Evolutionary conservation across 345 rosid species (phyloP), one percentile per base, ranked within the genome.

Genomic region (Turritis glabra): DNA sequence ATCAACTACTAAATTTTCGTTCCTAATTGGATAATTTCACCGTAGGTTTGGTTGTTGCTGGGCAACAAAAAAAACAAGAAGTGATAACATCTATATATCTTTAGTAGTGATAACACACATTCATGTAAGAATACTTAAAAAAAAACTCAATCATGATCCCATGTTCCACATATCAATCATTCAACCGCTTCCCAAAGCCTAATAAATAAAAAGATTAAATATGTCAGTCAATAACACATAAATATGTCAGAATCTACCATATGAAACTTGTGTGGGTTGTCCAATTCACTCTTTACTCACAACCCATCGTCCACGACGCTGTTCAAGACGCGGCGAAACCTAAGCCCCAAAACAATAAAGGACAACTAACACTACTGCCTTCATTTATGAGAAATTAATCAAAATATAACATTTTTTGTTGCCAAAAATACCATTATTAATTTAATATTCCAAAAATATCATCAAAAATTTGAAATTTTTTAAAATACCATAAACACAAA

Each of bases 311-410:
- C 71, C 71, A 73, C 54, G 26, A 21, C 26, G 6, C 47, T 14
- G 40, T 32, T 72, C 11, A 22, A 43, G 64, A 73, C 55, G 71
- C 70, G 71, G 65, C 47, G 38, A 30, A 46, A 72, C 55, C 25
- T 41, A 25, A 52, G 10, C 62, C 62, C 46, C 26, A 9, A 26
- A 32, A 8, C 51, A 9, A n/a, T 54, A 0, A 38, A 53, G 8
- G 35, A 63, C 44, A 41, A 8, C 23, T 14, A 41, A 41, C 8
- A 43, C 53, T 12, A 3, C 8, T 21, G 51, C 12, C 8, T 17
- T 46, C 19, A 18, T 8, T 7, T 17, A 46, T n/a, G n/a, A n/a
- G n/a, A n/a, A n/a, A n/a, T n/a, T n/a, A n/a, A n/a, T n/a, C n/a
- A n/a, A n/a, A n/a, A n/a, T n/a, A n/a, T n/a, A n/a, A n/a, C n/a